Evolutionary conservation across 805 yeast species (phyloP), one percentile per base, ranked within the genome.

Genomic region (Grigorovia transvaalensis): DNA sequence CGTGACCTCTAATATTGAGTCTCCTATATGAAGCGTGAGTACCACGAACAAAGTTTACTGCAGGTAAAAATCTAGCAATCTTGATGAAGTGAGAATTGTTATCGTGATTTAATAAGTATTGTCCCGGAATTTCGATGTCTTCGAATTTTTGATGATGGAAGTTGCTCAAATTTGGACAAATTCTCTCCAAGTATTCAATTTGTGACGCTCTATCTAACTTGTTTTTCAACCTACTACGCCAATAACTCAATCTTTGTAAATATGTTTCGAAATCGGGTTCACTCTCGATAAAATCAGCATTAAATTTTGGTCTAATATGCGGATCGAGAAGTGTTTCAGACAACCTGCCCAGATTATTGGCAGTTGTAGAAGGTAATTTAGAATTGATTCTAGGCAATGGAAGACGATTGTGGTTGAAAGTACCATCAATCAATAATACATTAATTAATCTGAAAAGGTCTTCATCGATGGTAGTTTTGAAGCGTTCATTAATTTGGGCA

Each of bases 121-220:
- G 99, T 1, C 99, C 99, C 0, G 99, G 99, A 53, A 93, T 82
- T 66, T 93, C 99, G 53, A 93, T 88, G 48, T 93, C 99, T 66
- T 93, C 99, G 64, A 93, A 93, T 69, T 89, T 91, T 67, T 93
- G 98, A 66, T 93, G 96, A 69, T 93, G 99, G 80, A 95, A 93
- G 65, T 90, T 96, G 65, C 95, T 85, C 67, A 93, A 74, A 60
- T 91, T 98, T 15, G 98, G 96, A 61, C 97, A 89, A 56, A 93
- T 75, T 52, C 89, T 81, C 69, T 93, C 99, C 56, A 93, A 70
- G 59, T 89, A 85, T 48, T 89, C 85, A 59, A 80, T 79, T 30
- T 82, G 79, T 52, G 88, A 84, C 53, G 95, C 78, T 57, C 96
- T 77, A 65, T 93, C 98, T 54, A 93, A 75, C 64, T 87, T 89